Evolutionary conservation across 1,139 yeast species (phyloP), one percentile per base, ranked within the genome.

Genomic region (Saccharomyces hybrid): DNA sequence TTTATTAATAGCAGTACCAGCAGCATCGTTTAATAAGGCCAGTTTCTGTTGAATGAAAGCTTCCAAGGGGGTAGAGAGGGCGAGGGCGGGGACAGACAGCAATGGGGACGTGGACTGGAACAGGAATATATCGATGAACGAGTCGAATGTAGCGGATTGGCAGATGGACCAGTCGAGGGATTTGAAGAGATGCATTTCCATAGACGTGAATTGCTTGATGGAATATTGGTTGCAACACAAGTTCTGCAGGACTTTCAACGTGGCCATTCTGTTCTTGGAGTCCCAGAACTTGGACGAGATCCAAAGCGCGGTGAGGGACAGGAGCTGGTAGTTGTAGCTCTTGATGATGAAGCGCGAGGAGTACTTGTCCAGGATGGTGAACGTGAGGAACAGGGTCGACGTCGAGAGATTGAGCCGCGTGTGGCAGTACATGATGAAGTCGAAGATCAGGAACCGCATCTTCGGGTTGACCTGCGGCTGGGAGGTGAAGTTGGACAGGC

Each of bases 291-390:
- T 86, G 59, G 89, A 81, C 48, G 87, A 79, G 52, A 85, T 78
- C 95, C 93, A 86, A 51, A 86, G 73, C 59, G 88, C 79, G 28
- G 89, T 82, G 57, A 86, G 75, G 2, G 90, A 91, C 57, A 85
- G 73, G 58, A 86, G 72, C 65, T 85, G 88, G 67, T 81, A 84
- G 31, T 66, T 62, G 23, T 63, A 58, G 49, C 88, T 88, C 73
- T 87, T 88, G 44, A 91, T 95, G 48, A 89, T 84, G 62, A 97
- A 80, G 63, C 83, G 83, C 34, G 97, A 86, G 68, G 96, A 85
- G 74, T 93, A 93, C 59, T 97, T 81, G 71, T 93, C 98, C 55
- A 91, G 80, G 61, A 93, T 83, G 70, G 85, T 87, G 71, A 90
- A 80, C 52, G 96, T 85, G 56, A 88, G 77, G 63, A 87, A 88